Evolutionary conservation across 306 rosid species (phyloP).

Genomic region (Glycine soja): DNA sequence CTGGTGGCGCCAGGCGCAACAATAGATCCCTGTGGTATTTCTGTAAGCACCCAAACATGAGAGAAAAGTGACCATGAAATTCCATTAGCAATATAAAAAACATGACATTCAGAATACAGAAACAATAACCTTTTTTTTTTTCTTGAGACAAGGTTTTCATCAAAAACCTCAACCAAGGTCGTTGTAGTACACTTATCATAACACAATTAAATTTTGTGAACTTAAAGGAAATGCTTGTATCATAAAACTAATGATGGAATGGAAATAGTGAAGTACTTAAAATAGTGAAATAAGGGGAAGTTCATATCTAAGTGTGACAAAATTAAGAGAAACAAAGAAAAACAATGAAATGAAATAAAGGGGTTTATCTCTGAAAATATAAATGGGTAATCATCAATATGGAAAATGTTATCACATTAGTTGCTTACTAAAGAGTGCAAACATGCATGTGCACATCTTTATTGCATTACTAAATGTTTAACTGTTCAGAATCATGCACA

Average conservation of each 20-base stretch:
- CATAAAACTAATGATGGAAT: background rate
- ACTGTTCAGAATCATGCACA: background rate
- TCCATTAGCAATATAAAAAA: background rate
- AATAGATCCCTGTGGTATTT: conserved; percentile 81
- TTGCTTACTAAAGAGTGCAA: background rate
- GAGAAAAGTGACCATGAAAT: conserved; percentile 26
- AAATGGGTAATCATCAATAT: background rate
- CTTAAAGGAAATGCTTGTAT: background rate
- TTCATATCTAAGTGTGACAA: conserved; percentile 7
- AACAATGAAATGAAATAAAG: background rate
- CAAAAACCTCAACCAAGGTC: background rate
- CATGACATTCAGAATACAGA: background rate
- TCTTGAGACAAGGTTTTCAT: background rate
- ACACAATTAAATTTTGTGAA: background rate
- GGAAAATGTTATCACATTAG: background rate
- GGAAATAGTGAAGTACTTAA: background rate
- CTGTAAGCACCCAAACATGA: conserved; percentile 50
- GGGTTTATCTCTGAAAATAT: background rate
- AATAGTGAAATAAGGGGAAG: background rate
- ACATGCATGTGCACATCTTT: background rate
- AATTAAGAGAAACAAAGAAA: conserved; percentile 4
- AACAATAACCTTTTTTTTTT: background rate
- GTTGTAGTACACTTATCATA: background rate
- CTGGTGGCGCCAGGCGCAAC: conserved; percentile 56
- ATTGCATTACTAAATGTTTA: conserved; percentile 3